Conservation (phyloP, 2,329 filamentous ascomycete species). For the Colletotrichum gloeosporioides region DNA sequence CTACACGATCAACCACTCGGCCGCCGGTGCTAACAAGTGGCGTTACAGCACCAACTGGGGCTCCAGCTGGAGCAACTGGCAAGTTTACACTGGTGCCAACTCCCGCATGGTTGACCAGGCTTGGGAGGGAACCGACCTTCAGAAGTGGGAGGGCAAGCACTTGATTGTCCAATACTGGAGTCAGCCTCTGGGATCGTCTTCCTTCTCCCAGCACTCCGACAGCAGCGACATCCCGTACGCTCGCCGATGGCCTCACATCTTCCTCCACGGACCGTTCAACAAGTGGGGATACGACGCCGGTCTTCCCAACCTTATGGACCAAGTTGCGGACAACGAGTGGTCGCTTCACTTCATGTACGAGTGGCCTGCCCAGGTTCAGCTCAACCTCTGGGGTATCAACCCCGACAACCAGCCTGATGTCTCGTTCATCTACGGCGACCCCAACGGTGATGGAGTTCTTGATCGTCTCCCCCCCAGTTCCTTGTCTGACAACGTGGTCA, state of each 20-base stretch:
- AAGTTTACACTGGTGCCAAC: slow-evolving; percentile 57
- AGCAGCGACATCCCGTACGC: slow-evolving; percentile 31
- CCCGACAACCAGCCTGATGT: slow-evolving; percentile 66
- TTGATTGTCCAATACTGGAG: slow-evolving; percentile 70
- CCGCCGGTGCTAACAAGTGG: slow-evolving; percentile 66
- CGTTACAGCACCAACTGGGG: slow-evolving; percentile 69
- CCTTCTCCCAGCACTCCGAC: slow-evolving; percentile 66
- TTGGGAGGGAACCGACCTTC: slow-evolving; percentile 64
- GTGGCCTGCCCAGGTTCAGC: slow-evolving; percentile 65
- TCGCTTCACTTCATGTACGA: slow-evolving; percentile 66
- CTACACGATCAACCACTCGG: slow-evolving; percentile 60
- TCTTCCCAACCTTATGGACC: slow-evolving; percentile 15
- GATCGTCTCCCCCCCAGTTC: slow-evolving; percentile 68
- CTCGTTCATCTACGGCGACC: slow-evolving; percentile 64
- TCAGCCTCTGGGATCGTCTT: slow-evolving; percentile 61
- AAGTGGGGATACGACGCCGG: slow-evolving; percentile 69
- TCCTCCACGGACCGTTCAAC: slow-evolving; percentile 67
- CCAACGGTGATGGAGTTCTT: slow-evolving; percentile 65
- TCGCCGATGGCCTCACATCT: slow-evolving; percentile 66
- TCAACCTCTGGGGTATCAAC: slow-evolving; percentile 73
- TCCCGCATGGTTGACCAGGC: slow-evolving; percentile 49
- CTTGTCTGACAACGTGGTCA: slow-evolving; percentile 60
- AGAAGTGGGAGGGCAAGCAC: slow-evolving; percentile 67
- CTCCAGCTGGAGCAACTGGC: slow-evolving; percentile 63
- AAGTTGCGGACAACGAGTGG: slow-evolving; percentile 58